Base-by-base conservation (phyloP, 2,329 filamentous ascomycete genomes). In the Talaromyces verruculosus region DNA sequence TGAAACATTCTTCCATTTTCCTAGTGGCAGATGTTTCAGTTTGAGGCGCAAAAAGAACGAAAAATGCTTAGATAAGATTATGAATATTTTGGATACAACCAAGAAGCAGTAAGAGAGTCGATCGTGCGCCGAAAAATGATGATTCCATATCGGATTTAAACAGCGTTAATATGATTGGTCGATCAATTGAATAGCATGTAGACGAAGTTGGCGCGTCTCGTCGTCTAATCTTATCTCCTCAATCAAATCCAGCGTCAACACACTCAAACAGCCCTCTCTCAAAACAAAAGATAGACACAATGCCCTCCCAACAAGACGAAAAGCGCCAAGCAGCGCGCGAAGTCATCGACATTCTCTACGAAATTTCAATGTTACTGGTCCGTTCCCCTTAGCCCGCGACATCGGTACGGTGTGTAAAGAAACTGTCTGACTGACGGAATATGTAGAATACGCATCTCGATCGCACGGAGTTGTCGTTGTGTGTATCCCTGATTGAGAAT, bases 401-500 rank as follows among this genome's bases (percentile, higher is more conserved):
- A 19, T 43, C 19, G 17, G 19, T 35, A 35, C 33, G 10, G n/a
- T 39, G 7, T 5, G 35, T 17, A 35, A n/a, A 33, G 5, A 39
- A 8, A 10, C 30, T 33, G 30, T 8, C 30, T 58, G 33, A 58
- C 57, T 61, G 19, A 60, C 33, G 17, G 19, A n/a, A 37, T 22
- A 35, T 59, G 17, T 67, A 98, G 94, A 97, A 98, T 80, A 97
- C 94, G 68, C 88, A 96, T 69, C 88, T 99, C 55, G 93, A 97
- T 78, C 89, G 94, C 37, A 90, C 93, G 63, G 93, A 93, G 22
- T 84, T 99, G 19, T 97, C 93, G 2, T 91, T 97, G 69, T 99
- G 95, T 79, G 94, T 98, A 67, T 97, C 93, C 63, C 86, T 99
- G 78, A 96, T 99, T 72, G 95, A 99, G 80, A 97, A 97, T 75